These are phyloP conservation scores for Rhynchospora tenuis DNA, from an alignment of 176 grass and related monocot species.

Conservation along the genomic window DNA sequence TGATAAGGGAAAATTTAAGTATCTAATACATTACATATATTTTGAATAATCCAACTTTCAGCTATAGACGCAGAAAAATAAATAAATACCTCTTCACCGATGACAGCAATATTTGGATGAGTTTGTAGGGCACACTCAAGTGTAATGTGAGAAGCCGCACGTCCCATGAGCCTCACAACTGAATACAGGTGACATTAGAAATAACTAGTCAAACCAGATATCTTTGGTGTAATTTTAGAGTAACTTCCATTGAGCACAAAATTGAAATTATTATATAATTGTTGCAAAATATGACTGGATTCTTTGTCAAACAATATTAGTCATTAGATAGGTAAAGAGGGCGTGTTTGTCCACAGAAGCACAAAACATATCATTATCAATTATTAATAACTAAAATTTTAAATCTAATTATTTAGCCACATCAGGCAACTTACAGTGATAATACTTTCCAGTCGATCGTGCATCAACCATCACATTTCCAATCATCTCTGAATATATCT, in stretches of 20 bases:
- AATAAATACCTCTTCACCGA: slow-evolving; percentile 84
- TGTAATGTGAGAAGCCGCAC: slow-evolving; percentile 99
- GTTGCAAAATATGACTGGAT: background rate
- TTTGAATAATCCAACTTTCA: background rate
- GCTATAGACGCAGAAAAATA: slow-evolving; percentile 19
- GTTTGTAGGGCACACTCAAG: slow-evolving; percentile 96
- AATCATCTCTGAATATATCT: slow-evolving; percentile 99
- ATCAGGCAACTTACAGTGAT: slow-evolving; percentile 81
- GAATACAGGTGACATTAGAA: background rate
- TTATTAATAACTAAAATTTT: background rate
- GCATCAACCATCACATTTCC: slow-evolving; percentile 99
- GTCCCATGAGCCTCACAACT: slow-evolving; percentile 99
- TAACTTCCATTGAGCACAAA: background rate
- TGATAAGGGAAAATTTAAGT: background rate
- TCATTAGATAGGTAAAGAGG: background rate
- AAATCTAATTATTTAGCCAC: background rate
- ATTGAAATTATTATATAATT: slow-evolving; percentile 2
- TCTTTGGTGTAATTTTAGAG: background rate
- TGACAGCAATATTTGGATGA: slow-evolving; percentile 88
- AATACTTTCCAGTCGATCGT: slow-evolving; percentile 96
- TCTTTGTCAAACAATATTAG: background rate
- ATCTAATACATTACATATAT: slow-evolving; percentile 18
- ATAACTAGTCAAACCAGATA: background rate
- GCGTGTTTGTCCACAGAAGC: background rate
- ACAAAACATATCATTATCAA: background rate